Conservation (phyloP, 345 rosid genomes). For the Citrus unshiu region DNA sequence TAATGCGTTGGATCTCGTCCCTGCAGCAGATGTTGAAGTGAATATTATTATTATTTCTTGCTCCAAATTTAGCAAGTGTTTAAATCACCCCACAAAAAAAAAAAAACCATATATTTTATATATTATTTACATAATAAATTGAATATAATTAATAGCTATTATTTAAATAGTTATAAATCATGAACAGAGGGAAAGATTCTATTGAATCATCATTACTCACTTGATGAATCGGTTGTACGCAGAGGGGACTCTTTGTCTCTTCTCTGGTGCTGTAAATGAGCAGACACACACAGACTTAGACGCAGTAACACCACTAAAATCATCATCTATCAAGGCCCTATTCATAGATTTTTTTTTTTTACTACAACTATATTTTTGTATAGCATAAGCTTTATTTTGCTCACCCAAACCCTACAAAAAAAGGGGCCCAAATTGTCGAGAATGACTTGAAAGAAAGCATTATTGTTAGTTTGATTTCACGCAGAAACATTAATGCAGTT, state of each 20-base stretch:
- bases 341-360: not conserved
- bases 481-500: not conserved
- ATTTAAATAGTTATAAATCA: not conserved
- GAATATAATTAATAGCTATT: not conserved
- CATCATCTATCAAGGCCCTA: not conserved
- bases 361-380: conserved; percentile 9
- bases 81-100: not conserved
- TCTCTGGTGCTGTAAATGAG: conserved; percentile 90
- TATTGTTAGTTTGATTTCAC: too few species aligned
- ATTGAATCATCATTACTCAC: conserved; percentile 36
- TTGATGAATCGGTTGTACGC: conserved; percentile 99
- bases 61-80: conserved; percentile 11
- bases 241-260: conserved; percentile 99
- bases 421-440: not conserved
- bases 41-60: not conserved
- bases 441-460: too few species aligned
- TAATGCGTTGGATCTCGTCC: conserved; percentile 99
- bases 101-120: too few species aligned
- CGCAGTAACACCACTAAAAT: conserved; percentile 41
- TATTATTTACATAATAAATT: too few species aligned
- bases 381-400: not conserved
- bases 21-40: conserved; percentile 33
- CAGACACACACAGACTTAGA: conserved; percentile 41
- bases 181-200: not conserved
- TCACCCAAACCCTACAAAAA: not conserved